Base-by-base conservation (phyloP, 2,329 filamentous ascomycete genomes). In the Coniosporium uncinatum region DNA sequence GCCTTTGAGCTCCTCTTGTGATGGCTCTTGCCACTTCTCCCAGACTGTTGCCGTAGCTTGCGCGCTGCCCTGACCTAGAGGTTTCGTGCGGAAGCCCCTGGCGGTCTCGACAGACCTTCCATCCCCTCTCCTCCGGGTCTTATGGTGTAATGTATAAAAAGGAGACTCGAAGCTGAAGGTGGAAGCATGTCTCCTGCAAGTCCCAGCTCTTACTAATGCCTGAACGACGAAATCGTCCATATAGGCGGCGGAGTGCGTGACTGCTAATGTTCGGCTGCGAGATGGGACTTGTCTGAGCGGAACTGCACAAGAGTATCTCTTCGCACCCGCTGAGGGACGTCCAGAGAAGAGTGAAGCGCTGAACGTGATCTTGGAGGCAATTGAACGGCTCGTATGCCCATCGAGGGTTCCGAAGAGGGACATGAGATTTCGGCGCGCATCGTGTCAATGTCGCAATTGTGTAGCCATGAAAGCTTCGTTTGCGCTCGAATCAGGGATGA, bases 361-460 rank as follows among this genome's bases (percentile, higher is more conserved):
- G 33, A 49, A 45, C 49, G 55, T 56, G 63, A 67, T 58, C 60
- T 66, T 67, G 47, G 68, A 65, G 61, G 65, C 59, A 57, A 66
- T 57, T 59, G 67, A 64, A 60, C 63, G 8, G 24, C 24, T 59
- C 51, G 62, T 57, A 55, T 65, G 68, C 69, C 70, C 67, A 59
- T 72, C 66, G 62, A 72, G 67, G 64, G 66, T 67, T 65, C 69
- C 70, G 67, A 74, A 60, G 66, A 72, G 66, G 75, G 75, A 78
- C 79, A 83, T 83, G 76, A 75, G 75, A 29, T n/a, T 8, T n/a
- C 8, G 24, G 8, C 24, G 24, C 24, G 24, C 79, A 83, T 82
- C 52, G 69, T 79, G 75, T 17, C 24, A 29, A n/a, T 8, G 24
- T n/a, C n/a, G 24, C 8, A n/a, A 29, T 29, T n/a, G 24, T n/a